Percentiles rank a stretch among this genome's conserved stretches.
Conservation (phyloP, 352 stramenopile species). For the Phytophthora cajani region DNA sequence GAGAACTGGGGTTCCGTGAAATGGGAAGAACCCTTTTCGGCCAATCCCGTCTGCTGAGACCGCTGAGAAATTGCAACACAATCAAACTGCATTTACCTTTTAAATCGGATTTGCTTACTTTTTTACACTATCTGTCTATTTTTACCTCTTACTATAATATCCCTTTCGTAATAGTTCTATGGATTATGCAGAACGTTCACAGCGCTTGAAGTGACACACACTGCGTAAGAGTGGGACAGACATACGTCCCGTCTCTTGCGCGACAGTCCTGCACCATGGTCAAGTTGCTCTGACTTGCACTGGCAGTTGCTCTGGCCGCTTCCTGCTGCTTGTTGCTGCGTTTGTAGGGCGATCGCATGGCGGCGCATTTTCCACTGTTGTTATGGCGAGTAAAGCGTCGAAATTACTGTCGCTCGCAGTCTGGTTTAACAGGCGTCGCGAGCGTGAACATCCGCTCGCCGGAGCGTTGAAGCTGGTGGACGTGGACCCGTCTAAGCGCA, state of each 20-base stretch:
- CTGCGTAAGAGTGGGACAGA: constrained; percentile 16
- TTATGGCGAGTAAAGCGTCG: neutral
- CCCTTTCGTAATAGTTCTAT: too few relatives aligned
- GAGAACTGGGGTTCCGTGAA: neutral
- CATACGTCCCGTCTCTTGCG: neutral
- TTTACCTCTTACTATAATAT: too few relatives aligned
- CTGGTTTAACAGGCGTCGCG: neutral
- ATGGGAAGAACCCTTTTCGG: neutral
- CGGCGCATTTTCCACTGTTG: neutral
- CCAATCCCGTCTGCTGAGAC: neutral
- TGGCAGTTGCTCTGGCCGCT: neutral
- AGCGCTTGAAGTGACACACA: constrained; percentile 12
- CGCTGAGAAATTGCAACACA: neutral
- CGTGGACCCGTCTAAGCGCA: constrained; percentile 22
- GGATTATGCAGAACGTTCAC: neutral
- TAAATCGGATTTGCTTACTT: neutral
- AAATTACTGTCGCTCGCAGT: neutral
- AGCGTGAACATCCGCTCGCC: neutral
- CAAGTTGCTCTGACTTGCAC: neutral
- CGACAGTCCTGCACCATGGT: constrained; percentile 6
- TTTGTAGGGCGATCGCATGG: neutral
- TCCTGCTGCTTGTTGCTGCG: neutral
- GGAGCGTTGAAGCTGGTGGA: constrained; percentile 22
- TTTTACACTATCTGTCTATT: too few relatives aligned
- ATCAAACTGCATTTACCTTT: neutral